Evolutionary conservation across 1,139 yeast genomes (phyloP).

Genomic region (Geotrichum europaeum): DNA sequence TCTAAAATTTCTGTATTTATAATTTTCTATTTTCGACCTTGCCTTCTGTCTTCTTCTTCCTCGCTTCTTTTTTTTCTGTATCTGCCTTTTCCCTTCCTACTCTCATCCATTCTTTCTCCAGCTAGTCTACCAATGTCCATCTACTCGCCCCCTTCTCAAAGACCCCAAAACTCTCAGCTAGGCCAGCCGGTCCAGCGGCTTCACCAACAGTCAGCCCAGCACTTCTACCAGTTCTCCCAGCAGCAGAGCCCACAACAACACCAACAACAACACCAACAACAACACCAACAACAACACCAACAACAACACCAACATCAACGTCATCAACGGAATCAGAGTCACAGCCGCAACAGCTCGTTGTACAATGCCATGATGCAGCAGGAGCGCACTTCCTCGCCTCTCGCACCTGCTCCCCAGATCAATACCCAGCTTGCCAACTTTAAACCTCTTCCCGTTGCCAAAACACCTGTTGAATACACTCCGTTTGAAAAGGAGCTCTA

Average conservation of each 20-base stretch:
- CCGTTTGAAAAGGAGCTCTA: constrained; percentile 11
- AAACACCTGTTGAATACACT: background rate
- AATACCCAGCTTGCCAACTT: background rate
- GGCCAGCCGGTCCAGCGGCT: background rate
- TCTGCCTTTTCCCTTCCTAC: background rate
- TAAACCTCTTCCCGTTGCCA: background rate
- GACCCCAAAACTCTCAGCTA: background rate
- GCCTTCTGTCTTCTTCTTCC: background rate
- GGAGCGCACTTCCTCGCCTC: background rate
- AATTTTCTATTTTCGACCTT: too few relatives aligned
- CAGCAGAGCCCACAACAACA: background rate
- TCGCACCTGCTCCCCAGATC: background rate
- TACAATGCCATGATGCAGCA: background rate
- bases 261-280: background rate
- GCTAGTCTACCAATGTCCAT: background rate
- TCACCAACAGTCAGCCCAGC: background rate
- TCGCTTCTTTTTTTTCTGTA: too few relatives aligned
- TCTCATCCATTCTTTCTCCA: background rate
- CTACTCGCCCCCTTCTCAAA: background rate
- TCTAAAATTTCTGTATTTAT: background rate
- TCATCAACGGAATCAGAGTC: constrained; percentile 7
- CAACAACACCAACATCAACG: background rate
- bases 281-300: too few relatives aligned
- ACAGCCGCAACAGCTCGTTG: constrained; percentile 3
- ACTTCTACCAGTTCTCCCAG: background rate